Evolutionary conservation across 805 yeast species (phyloP), one percentile per base, ranked within the genome.

Genomic region (Dipodascopsis tothii): DNA sequence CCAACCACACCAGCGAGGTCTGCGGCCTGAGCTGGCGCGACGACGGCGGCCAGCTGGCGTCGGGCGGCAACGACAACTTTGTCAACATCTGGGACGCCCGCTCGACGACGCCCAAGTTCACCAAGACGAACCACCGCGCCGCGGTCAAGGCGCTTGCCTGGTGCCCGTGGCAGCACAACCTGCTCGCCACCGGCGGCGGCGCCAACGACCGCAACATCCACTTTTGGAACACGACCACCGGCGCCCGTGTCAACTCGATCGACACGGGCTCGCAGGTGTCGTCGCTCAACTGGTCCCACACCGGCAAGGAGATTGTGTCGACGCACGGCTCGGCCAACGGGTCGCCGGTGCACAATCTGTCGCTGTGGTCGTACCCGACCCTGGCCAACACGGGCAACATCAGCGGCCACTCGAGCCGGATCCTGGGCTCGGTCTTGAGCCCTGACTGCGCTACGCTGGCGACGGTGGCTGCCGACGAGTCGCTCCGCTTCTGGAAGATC

Each of bases 261-360:
- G 92, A 87, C 54, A 83, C 96, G 0, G 95, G 90, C 4, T 81
- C 95, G 0, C 98, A 92, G 63, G 92, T 92, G 3, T 81, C 94
- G n/a, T 84, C 96, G 14, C 70, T 92, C 48, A 78, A 80, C 56
- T 92, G 98, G 98, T 94, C 95, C 35, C 43, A 54, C 7, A 51
- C 59, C 11, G 55, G 58, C 47, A 61, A 70, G 56, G 98, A 92
- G 64, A 78, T 92, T 37, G 94, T 83, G 1, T 90, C 95, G 5
- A 82, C 96, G 4, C 95, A 92, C 58, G 98, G 97, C 1, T 90
- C 95, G 5, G 82, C 96, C 4, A 95, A 92, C 58, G 98, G 97
- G 2, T 84, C 76, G 61, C 97, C 98, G 14, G 77, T 81, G 43
- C 90, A 92, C 59, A 77, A 83, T 51, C 77, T 92, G 23, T 73